phyloP scores from a whole-genome alignment of 257 asterid genomes.

The Scutellaria barbata region DNA sequence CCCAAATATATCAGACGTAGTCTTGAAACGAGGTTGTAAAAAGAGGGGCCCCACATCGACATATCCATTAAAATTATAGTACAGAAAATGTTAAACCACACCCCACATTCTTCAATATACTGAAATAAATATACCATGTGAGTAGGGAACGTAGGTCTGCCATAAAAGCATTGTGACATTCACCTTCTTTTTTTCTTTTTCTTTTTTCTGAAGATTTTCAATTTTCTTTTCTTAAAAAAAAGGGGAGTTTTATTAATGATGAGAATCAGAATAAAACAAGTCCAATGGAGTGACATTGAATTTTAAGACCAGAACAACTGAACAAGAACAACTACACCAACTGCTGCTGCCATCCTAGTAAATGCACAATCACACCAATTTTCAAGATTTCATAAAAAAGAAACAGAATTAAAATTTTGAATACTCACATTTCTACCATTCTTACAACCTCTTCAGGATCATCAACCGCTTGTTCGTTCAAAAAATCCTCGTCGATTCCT shows the following conservation, averaged over 20 bases:
- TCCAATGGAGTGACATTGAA: background rate
- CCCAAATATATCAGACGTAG: too few relatives aligned
- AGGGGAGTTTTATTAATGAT: too few relatives aligned
- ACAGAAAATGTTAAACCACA: background rate
- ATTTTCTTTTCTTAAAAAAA: too few relatives aligned
- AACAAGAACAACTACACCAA: slow-evolving; percentile 34
- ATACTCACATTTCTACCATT: slow-evolving; percentile 75
- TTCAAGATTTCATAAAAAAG: background rate
- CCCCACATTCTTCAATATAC: slow-evolving; percentile 2
- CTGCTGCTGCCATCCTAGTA: too few relatives aligned
- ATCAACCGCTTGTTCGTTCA: slow-evolving; percentile 74
- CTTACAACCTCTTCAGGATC: slow-evolving; percentile 88
- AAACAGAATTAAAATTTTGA: slow-evolving; percentile 4
- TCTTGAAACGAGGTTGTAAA: background rate
- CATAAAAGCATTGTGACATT: slow-evolving; percentile 39
- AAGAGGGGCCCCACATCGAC: slow-evolving; percentile 12
- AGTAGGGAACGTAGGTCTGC: slow-evolving; percentile 42
- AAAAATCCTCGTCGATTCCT: slow-evolving; percentile 44
- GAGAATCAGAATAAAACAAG: too few relatives aligned
- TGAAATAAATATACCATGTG: slow-evolving; percentile 40
- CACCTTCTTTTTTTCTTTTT: background rate
- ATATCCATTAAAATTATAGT: slow-evolving; percentile 19
- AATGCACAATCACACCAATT: slow-evolving; percentile 2
- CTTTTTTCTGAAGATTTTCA: too few relatives aligned
- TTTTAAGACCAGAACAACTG: slow-evolving; percentile 34